A percentile compares a stretch with the other conserved stretches of the same genome.
Evolutionary conservation across 208 protist species (phyloP).

Genomic region (Strigomonas galati): DNA sequence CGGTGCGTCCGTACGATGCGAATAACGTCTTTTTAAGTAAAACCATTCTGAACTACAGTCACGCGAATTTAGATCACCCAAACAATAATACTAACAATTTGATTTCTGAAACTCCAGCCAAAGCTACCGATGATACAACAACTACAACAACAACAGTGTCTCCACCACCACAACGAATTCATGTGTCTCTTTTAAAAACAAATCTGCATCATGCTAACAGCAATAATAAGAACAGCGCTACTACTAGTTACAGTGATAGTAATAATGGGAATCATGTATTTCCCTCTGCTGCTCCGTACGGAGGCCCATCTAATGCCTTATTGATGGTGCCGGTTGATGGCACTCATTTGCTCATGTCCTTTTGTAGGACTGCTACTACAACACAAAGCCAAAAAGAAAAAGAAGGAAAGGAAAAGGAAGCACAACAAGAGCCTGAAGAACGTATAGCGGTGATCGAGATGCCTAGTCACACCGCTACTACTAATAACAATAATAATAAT

Average conservation of each 20-base stretch:
- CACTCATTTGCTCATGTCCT: not conserved
- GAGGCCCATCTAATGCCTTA: not conserved
- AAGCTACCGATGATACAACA: not conserved
- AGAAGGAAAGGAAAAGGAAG: not conserved
- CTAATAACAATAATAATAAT: not conserved
- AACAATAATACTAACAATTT: not conserved
- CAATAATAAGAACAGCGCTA: not conserved
- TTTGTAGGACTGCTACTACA: no score
- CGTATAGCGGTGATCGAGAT: not conserved
- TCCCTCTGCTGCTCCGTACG: not conserved
- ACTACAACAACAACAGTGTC: not conserved
- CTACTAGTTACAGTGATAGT: not conserved
- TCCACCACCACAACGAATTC: not conserved
- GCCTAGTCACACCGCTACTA: not conserved
- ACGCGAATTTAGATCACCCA: not conserved
- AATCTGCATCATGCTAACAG: not conserved
- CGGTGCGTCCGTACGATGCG: constrained; percentile 7
- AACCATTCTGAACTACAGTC: not conserved
- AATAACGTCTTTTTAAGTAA: constrained; percentile 6
- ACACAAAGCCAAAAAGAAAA: no score
- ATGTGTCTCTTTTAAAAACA: not conserved
- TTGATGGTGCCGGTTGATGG: not conserved
- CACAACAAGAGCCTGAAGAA: not conserved
- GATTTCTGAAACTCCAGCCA: not conserved
- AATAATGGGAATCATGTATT: not conserved